Conservation (phyloP, 2,329 filamentous ascomycete genomes). For the Nannizzia gypsea region DNA sequence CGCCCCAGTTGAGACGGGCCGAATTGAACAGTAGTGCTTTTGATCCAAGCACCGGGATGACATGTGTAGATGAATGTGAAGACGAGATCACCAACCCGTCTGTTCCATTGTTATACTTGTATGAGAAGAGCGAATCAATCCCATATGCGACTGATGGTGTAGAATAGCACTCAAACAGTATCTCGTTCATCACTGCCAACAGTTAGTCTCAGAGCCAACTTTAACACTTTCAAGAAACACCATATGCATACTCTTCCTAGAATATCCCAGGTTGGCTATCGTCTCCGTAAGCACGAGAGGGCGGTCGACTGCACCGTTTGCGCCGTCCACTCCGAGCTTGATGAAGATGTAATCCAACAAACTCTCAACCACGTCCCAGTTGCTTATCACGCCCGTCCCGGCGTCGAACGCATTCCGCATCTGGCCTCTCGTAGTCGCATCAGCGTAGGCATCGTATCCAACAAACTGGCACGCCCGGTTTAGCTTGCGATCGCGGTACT, state of each 20-base stretch:
- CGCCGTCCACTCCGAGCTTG: constrained; percentile 70
- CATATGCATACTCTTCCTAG: constrained; percentile 60
- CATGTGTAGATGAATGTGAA: constrained; percentile 84
- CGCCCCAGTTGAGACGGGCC: constrained; percentile 87
- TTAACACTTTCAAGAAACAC: too few species aligned
- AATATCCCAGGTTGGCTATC: constrained; percentile 80
- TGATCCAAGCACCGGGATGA: constrained; percentile 82
- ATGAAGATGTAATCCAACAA: constrained; percentile 89
- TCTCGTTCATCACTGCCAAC: constrained; percentile 77
- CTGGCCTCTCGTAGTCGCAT: constrained; percentile 84
- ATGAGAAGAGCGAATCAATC: constrained; percentile 94
- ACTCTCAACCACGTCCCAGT: constrained; percentile 97
- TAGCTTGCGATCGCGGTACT: constrained; percentile 88
- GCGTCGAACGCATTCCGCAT: constrained; percentile 84
- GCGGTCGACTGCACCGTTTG: constrained; percentile 62
- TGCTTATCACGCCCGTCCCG: constrained; percentile 81
- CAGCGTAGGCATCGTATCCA: constrained; percentile 83
- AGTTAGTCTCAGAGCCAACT: too few species aligned
- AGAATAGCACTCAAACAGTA: constrained; percentile 90
- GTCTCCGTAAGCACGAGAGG: constrained; percentile 94
- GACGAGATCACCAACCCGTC: constrained; percentile 85
- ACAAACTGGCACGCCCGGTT: constrained; percentile 87
- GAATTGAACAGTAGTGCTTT: constrained; percentile 77
- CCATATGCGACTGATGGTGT: constrained; percentile 85
- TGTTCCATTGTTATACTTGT: constrained; percentile 76